phyloP scores from a whole-genome alignment of 1,284 basidiomycete genomes.

The Laetiporus sulphureus region DNA sequence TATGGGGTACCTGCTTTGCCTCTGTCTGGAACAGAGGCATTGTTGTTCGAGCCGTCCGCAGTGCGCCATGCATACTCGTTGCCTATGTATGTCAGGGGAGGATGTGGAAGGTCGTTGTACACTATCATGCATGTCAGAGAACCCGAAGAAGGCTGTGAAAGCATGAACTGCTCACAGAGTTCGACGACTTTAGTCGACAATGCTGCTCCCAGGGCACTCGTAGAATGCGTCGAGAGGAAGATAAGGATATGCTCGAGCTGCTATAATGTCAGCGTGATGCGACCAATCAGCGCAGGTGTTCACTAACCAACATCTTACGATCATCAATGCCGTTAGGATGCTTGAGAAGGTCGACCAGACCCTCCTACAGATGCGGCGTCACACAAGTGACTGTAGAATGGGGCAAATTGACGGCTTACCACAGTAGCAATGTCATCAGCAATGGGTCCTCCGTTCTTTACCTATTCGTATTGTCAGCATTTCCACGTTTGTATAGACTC shows the following conservation, averaged over 20 bases:
- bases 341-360: conserved; percentile 43
- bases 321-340: conserved; percentile 63
- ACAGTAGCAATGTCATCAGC: conserved; percentile 33
- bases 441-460: conserved; percentile 37
- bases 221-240: conserved; percentile 53
- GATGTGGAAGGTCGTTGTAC: conserved; percentile 76
- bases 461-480: conserved; percentile 22
- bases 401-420: conserved; percentile 22
- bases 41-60: conserved; percentile 73
- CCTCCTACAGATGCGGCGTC: conserved; percentile 9
- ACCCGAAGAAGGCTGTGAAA: background rate
- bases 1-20: conserved; percentile 74
- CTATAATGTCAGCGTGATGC: too few species aligned
- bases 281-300: conserved; percentile 10
- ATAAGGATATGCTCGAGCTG: conserved; percentile 71
- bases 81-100: conserved; percentile 63
- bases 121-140: conserved; percentile 28
- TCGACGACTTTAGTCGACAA: conserved; percentile 50
- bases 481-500: background rate
- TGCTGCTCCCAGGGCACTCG: conserved; percentile 36
- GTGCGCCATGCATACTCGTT: conserved; percentile 54
- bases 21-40: conserved; percentile 58
- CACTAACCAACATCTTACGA: conserved; percentile 48
- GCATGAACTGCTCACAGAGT: conserved; percentile 38
- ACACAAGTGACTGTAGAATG: background rate